phyloP scores from a whole-genome alignment of 257 asterid genomes.

The Salvia miltiorrhiza region DNA sequence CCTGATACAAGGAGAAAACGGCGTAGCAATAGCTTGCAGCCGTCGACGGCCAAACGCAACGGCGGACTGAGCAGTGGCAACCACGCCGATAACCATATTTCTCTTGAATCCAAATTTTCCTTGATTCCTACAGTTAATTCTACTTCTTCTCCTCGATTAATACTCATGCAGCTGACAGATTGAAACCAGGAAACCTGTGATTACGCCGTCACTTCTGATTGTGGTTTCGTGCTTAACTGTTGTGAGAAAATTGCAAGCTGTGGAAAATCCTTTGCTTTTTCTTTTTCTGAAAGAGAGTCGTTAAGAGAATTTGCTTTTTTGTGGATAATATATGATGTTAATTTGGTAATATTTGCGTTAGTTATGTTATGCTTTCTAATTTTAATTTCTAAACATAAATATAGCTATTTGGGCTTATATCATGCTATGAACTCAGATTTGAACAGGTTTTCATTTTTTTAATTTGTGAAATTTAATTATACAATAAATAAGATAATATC shows the following conservation, averaged over 20 bases:
- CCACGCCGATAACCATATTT: slow-evolving; percentile 42
- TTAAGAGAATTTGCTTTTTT: neutral
- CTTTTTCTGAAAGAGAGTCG: neutral
- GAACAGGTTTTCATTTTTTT: no score
- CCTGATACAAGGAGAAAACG: slow-evolving; percentile 41
- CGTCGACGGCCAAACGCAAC: slow-evolving; percentile 24
- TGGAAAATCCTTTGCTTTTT: neutral
- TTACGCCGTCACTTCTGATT: neutral
- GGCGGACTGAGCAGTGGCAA: slow-evolving; percentile 36
- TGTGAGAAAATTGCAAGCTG: neutral
- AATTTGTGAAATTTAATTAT: no score
- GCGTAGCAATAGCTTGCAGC: slow-evolving; percentile 27
- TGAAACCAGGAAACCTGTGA: neutral
- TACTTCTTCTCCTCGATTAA: slow-evolving; percentile 27
- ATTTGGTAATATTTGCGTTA: neutral
- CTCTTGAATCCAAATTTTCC: slow-evolving; percentile 20
- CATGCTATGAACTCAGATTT: no score
- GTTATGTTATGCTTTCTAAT: no score
- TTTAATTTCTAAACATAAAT: no score
- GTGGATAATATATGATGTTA: neutral
- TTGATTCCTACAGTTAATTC: slow-evolving; percentile 3
- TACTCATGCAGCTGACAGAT: slow-evolving; percentile 53
- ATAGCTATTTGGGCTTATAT: no score
- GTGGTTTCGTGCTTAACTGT: neutral
- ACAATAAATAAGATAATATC: no score